Percentiles rank a stretch among this genome's conserved stretches.
Evolutionary conservation across 495 filamentous ascomycete species (phyloP).

Genomic region (Platismatia glauca): DNA sequence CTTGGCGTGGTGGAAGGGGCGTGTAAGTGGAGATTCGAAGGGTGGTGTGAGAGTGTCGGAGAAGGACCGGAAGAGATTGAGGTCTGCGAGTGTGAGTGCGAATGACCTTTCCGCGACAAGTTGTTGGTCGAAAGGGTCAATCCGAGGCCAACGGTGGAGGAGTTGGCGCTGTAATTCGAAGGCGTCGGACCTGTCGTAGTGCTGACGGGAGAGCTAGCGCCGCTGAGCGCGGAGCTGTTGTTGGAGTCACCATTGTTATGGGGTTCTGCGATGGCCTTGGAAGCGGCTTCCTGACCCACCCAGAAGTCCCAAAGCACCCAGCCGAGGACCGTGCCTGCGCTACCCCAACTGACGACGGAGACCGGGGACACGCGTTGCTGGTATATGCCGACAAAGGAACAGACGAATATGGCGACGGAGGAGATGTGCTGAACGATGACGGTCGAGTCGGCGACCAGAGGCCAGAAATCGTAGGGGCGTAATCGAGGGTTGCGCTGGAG

Average conservation of each 20-base stretch:
- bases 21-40: slow-evolving; percentile 16
- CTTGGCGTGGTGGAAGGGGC: slow-evolving; percentile 23
- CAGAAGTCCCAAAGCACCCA: slow-evolving; percentile 90
- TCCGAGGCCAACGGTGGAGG: slow-evolving; percentile 38
- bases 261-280: slow-evolving; percentile 21
- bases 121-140: slow-evolving; percentile 31
- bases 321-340: slow-evolving; percentile 71
- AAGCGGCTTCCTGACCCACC: slow-evolving; percentile 54
- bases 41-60: slow-evolving; percentile 14
- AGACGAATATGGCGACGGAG: slow-evolving; percentile 86
- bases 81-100: slow-evolving; percentile 19
- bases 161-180: slow-evolving; percentile 22
- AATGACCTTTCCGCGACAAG: slow-evolving; percentile 14
- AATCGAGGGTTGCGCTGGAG: slow-evolving; percentile 91
- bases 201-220: slow-evolving; percentile 39
- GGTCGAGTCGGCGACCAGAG: slow-evolving; percentile 86
- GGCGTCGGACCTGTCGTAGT: slow-evolving; percentile 30
- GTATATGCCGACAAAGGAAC: slow-evolving; percentile 85
- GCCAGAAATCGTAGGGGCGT: slow-evolving; percentile 96
- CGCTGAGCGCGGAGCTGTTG: slow-evolving; percentile 32
- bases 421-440: slow-evolving; percentile 96
- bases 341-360: slow-evolving; percentile 76
- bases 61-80: slow-evolving; percentile 17
- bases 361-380: slow-evolving; percentile 77
- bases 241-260: slow-evolving; percentile 35